Percentiles rank a stretch among this genome's conserved stretches.
Conservation (phyloP, 805 yeast species). For the Barnettozyma californica region DNA sequence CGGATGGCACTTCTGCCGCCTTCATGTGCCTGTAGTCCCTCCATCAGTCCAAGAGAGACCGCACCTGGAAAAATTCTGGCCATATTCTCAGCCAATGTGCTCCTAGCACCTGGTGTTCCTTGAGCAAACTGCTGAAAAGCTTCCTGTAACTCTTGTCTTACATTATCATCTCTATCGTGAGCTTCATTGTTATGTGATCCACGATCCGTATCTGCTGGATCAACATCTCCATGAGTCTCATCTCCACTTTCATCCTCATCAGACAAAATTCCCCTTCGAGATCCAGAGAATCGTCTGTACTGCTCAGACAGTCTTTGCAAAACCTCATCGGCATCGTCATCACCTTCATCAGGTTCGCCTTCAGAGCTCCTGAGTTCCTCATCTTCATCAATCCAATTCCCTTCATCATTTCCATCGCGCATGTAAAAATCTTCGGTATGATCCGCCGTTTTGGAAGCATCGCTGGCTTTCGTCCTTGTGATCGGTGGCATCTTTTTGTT, state of each 20-base stretch:
- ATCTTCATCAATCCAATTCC: conserved; percentile 22
- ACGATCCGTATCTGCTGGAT: conserved; percentile 21
- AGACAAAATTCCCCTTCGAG: conserved; percentile 13
- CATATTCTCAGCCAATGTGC: conserved; percentile 24
- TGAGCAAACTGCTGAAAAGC: conserved; percentile 7
- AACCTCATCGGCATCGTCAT: conserved; percentile 27
- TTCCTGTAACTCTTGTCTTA: conserved; percentile 12
- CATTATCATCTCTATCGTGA: conserved; percentile 25
- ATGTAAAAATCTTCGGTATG: conserved; percentile 2
- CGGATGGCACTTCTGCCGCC: conserved; percentile 19
- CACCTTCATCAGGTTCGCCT: conserved; percentile 11
- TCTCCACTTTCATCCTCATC: conserved; percentile 23
- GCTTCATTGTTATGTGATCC: conserved; percentile 19
- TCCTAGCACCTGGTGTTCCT: conserved; percentile 20
- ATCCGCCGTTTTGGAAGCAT: neutral
- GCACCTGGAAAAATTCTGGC: conserved; percentile 36
- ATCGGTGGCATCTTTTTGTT: conserved; percentile 5
- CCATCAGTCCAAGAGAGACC: conserved; percentile 26
- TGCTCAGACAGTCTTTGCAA: conserved; percentile 38
- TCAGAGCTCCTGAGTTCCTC: conserved; percentile 9
- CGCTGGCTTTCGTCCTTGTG: neutral
- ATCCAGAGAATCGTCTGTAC: conserved; percentile 30
- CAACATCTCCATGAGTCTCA: conserved; percentile 25
- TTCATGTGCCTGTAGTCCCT: conserved; percentile 14
- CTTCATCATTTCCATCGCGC: neutral